Percentiles rank a stretch among this genome's conserved stretches.
Conservation (phyloP, 2,329 filamentous ascomycete species). For the Fusarium armeniacum region DNA sequence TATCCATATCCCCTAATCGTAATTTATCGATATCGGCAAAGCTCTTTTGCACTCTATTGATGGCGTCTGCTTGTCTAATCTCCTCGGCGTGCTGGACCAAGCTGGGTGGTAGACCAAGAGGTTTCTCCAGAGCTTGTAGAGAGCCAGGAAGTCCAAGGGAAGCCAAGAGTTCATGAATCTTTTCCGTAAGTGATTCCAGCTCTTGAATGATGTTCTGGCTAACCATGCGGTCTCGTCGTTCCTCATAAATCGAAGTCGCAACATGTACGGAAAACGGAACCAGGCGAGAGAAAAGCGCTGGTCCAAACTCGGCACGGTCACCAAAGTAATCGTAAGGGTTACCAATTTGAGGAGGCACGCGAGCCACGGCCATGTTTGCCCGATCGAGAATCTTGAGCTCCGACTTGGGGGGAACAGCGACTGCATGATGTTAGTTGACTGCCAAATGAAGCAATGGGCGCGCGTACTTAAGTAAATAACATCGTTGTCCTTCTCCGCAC, state of each 20-base stretch:
- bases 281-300: conserved; percentile 87
- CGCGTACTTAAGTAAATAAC: conserved; percentile 85
- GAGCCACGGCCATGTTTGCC: conserved; percentile 87
- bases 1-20: conserved; percentile 80
- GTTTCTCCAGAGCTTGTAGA: conserved; percentile 93
- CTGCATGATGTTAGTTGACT: conserved; percentile 57
- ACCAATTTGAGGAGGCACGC: conserved; percentile 84
- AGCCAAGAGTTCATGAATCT: conserved; percentile 82
- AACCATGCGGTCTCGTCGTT: conserved; percentile 89
- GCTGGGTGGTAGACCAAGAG: conserved; percentile 87
- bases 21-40: conserved; percentile 92
- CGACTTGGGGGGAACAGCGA: conserved; percentile 86
- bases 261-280: conserved; percentile 97
- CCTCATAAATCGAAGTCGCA: conserved; percentile 94
- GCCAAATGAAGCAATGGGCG: fast-evolving
- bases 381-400: conserved; percentile 88
- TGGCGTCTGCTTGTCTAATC: conserved; percentile 88
- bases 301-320: conserved; percentile 83
- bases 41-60: conserved; percentile 81
- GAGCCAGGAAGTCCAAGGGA: conserved; percentile 92
- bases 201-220: conserved; percentile 89
- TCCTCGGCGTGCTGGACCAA: conserved; percentile 93
- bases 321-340: conserved; percentile 85
- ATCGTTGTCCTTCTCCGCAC: conserved; percentile 96
- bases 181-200: conserved; percentile 83